Evolutionary conservation across 495 filamentous ascomycete species (phyloP), one percentile per base, ranked within the genome.

Genomic region (Penicillium herquei): DNA sequence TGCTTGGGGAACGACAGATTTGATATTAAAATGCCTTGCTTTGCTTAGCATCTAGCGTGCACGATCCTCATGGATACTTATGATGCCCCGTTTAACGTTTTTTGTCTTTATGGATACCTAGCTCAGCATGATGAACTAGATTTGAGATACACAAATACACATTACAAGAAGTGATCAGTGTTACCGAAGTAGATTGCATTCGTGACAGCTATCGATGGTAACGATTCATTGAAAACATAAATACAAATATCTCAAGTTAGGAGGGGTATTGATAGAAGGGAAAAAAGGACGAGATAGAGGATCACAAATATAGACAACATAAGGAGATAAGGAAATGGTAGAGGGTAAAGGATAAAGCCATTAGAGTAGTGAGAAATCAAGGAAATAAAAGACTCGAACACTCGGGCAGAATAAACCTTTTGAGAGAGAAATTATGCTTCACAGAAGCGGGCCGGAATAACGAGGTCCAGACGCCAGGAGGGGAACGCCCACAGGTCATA

Each of bases 1-100:
- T 78, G 44, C 54, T 79, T 42, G 76, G 71, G 33, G 76, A 71
- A 21, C 69, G 71, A 40, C 76, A 75, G 51, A 61, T 65, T 46
- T 76, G 61, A 49, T n/a, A 32, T 6, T 4, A 1, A n/a, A 18
- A 17, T 49, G 18, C 3, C n/a, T 49, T 34, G 40, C 13, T 16
- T 46, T 13, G 43, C 26, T 46, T 16, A 1, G 42, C 42, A 44
- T 44, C 42, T 26, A 44, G 42, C 42, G 11, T 41, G 39, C 18
- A 11, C 18, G 30, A 2, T 6, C 31, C 13, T 14, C 43, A 14
- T 46, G 43, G 17, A 10, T 16, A 3, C 2, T 44, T 11, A 44
- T 7, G 17, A 44, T 7, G 9, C 21, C 21, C 21, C 21, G 21
- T 2, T 26, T 26, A 26, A n/a, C 40, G 14, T 7, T 32, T 33